Evolutionary conservation across 495 filamentous ascomycete genomes (phyloP).

Genomic region (Penicillium roqueforti): DNA sequence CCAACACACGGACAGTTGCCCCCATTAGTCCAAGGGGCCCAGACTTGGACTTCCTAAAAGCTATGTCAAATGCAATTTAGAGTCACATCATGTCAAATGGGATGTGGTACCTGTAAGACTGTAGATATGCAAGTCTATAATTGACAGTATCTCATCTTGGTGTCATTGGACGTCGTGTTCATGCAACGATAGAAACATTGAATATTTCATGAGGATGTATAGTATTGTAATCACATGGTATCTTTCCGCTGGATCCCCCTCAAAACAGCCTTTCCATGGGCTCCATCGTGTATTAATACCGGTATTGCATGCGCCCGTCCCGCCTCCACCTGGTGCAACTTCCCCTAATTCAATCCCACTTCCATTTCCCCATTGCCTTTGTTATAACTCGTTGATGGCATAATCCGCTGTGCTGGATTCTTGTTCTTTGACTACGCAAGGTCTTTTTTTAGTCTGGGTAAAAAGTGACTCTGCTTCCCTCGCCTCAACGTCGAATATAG

Average conservation of each 20-base stretch:
- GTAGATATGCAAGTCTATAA: neutral
- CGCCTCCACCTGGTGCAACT: conserved; percentile 3
- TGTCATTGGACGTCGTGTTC: neutral
- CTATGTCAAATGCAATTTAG: neutral
- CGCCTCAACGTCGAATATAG: conserved; percentile 18
- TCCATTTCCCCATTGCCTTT: neutral
- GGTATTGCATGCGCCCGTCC: conserved; percentile 2
- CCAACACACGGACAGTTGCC: neutral
- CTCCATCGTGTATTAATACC: neutral
- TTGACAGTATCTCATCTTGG: neutral
- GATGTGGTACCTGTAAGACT: neutral
- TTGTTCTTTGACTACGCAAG: neutral
- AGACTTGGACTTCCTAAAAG: neutral
- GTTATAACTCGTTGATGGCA: neutral
- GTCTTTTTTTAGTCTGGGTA: neutral
- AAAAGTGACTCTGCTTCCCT: conserved; percentile 19
- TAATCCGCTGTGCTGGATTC: neutral
- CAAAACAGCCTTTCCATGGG: neutral
- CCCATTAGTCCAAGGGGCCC: neutral
- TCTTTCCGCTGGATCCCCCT: neutral
- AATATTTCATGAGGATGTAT: neutral
- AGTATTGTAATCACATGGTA: neutral
- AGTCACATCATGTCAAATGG: neutral
- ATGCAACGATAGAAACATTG: neutral
- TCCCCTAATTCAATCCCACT: conserved; percentile 10